These are phyloP conservation scores for Dimocarpus longan DNA, from an alignment of 345 rosid genomes.

Conservation along the genomic window DNA sequence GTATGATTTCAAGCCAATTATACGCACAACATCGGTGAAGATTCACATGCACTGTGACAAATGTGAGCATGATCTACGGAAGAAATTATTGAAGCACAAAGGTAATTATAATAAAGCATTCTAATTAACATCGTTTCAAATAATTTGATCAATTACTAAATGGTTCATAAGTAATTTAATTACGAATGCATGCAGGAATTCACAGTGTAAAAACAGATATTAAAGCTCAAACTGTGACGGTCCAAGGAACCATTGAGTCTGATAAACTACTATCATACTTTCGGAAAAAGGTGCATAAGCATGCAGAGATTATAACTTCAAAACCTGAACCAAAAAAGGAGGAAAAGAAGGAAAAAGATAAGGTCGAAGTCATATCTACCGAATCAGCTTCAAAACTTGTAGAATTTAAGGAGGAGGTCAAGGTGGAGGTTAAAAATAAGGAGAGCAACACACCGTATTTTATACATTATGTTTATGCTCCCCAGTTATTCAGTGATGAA, in stretches of 20 bases:
- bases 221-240: slow-evolving; percentile 67
- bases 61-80: slow-evolving; percentile 66
- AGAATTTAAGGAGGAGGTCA: slow-evolving; percentile 43
- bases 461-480: slow-evolving; percentile 76
- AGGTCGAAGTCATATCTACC: slow-evolving; percentile 3
- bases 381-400: slow-evolving; percentile 13
- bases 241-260: slow-evolving; percentile 66
- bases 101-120: slow-evolving; percentile 32
- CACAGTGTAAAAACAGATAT: slow-evolving; percentile 61
- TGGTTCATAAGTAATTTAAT: neutral
- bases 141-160: neutral
- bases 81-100: slow-evolving; percentile 58
- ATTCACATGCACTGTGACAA: slow-evolving; percentile 76
- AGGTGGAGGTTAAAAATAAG: slow-evolving; percentile 47
- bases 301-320: slow-evolving; percentile 62
- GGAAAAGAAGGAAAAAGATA: slow-evolving; percentile 24
- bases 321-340: slow-evolving; percentile 35
- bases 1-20: slow-evolving; percentile 35
- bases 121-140: neutral
- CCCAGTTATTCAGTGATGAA: slow-evolving; percentile 86
- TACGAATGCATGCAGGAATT: slow-evolving; percentile 46
- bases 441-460: slow-evolving; percentile 64
- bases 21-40: slow-evolving; percentile 53
- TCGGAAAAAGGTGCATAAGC: slow-evolving; percentile 59
- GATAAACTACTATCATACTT: slow-evolving; percentile 54